These are phyloP conservation scores for Eragrostis curvula DNA, from an alignment of 176 grass and related monocot species.

Conservation along the genomic window DNA sequence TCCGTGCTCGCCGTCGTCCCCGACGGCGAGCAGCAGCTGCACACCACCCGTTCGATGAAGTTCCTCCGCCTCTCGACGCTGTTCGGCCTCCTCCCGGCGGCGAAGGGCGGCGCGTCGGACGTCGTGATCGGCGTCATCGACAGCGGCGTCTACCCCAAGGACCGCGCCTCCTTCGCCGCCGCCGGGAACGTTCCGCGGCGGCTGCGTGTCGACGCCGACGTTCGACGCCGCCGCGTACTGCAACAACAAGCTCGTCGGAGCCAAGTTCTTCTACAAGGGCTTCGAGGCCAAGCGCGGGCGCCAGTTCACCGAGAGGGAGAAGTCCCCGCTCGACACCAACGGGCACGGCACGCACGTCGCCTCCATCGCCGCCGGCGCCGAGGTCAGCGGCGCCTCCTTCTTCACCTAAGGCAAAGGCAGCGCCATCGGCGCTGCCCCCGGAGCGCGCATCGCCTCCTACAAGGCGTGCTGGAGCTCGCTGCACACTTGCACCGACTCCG, in stretches of 20 bases:
- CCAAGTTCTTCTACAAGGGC: constrained; percentile 53
- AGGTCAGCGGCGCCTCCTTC: background rate
- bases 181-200: background rate
- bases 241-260: constrained; percentile 61
- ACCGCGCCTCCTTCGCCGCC: no score
- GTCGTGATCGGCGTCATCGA: no score
- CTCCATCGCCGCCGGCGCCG: background rate
- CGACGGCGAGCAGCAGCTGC: no score
- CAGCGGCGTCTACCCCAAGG: no score
- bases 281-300: constrained; percentile 28
- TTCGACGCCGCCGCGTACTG: constrained; percentile 49
- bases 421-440: constrained; percentile 29
- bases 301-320: constrained; percentile 16
- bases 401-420: constrained; percentile 31
- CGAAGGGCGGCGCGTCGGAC: no score
- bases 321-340: constrained; percentile 35
- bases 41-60: no score
- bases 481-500: background rate
- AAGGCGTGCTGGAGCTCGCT: constrained; percentile 30
- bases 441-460: constrained; percentile 23
- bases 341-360: constrained; percentile 47
- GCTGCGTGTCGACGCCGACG: constrained; percentile 24
- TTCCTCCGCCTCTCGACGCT: no score
- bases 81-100: no score
- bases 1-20: no score